Evolutionary conservation across 2,329 filamentous ascomycete genomes (phyloP), one percentile per base, ranked within the genome.

Genomic region (Mycosphaerelloides madeirae): DNA sequence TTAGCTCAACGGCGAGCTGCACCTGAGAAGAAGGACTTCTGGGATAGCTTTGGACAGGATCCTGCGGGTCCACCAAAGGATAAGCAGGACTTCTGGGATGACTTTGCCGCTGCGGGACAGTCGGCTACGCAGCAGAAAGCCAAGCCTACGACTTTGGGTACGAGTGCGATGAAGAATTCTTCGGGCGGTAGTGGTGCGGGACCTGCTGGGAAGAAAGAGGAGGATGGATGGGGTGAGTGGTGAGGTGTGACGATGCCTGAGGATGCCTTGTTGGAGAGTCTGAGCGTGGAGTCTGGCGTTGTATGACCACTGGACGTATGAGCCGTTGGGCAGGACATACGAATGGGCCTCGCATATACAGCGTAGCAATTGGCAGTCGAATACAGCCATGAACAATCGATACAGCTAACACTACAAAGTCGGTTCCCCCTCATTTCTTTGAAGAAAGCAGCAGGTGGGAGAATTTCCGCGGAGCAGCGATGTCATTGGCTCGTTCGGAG

Each of bases 1-100:
- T 29, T 28, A 20, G 38, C 29, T 13, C 35, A 34, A 20, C 31
- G 37, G 14, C 19, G 32, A 22, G 44, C 29, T 29, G 76, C 84
- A 65, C 78, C 78, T 6, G 79, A 82, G 48, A 85, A 83, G 67
- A 84, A 84, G 63, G 84, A 86, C 55, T 95, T 95, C 68, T 96
- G 90, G 90, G 90, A 95, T 64, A 84, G 85, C 56, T 95, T 97
- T 67, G 84, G 88, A 0, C 80, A 78, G 20, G 66, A 84, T 19
- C 84, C 81, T 0, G 61, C 62, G 20, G 71, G 71, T 0, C 71
- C 70, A 5, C 54, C 63, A 5, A 65, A 64, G 37, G 71, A 75
- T 33, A 74, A 73, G 78, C 84, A 68, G 55, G 70, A 70, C 46
- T 75, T 75, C 48, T 74, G 73, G 72, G 68, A 75, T 51, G 68